phyloP scores from a whole-genome alignment of 495 filamentous ascomycete genomes.

The Talaromyces trachyspermus region DNA sequence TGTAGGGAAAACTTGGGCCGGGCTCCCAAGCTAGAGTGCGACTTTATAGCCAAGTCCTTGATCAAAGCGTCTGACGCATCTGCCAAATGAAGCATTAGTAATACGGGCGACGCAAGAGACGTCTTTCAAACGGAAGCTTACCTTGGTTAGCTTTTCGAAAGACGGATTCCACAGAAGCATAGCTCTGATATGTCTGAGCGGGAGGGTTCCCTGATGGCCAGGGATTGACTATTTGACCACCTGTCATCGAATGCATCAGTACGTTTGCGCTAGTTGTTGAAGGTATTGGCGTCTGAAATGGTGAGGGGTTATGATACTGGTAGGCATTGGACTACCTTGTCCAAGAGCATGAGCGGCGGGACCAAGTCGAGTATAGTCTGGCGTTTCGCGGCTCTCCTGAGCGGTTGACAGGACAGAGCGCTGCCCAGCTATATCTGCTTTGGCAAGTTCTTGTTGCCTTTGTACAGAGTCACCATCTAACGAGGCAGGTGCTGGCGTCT shows the following conservation, averaged over 20 bases:
- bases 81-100: constrained; percentile 16
- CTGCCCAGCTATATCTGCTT: too few species aligned
- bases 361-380: constrained; percentile 12
- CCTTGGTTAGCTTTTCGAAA: constrained; percentile 48
- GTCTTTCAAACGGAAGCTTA: constrained; percentile 18
- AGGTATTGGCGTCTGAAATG: constrained; percentile 13
- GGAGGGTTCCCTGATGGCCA: constrained; percentile 6
- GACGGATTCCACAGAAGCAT: constrained; percentile 24
- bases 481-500: constrained; percentile 29
- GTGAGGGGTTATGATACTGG: constrained; percentile 11
- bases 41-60: constrained; percentile 54
- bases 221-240: background rate
- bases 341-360: too few species aligned
- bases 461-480: constrained; percentile 44
- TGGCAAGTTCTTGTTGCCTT: constrained; percentile 42
- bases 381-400: constrained; percentile 20
- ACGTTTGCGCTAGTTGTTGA: background rate
- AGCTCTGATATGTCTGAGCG: constrained; percentile 12
- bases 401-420: constrained; percentile 39
- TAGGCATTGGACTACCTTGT: constrained; percentile 4
- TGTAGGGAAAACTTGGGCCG: constrained; percentile 45
- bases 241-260: background rate
- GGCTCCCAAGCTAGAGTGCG: constrained; percentile 55
- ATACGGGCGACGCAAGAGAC: background rate
- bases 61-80: constrained; percentile 54